Evolutionary conservation across 1,284 basidiomycete genomes (phyloP).

Genomic region (Porogramme epimiltina): DNA sequence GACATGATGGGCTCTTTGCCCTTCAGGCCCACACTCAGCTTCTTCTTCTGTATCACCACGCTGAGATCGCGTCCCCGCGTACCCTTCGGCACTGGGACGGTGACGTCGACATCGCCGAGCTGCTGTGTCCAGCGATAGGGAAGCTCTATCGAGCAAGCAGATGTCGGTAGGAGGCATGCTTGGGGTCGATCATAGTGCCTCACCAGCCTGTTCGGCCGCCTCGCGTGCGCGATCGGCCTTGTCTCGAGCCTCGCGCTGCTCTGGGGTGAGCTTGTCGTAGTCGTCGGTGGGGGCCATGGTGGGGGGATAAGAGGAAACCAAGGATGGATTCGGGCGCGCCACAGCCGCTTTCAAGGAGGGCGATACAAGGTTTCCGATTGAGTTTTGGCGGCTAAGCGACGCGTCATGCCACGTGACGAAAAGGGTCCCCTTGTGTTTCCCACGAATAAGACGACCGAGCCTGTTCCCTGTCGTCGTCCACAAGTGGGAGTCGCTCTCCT

Average conservation of each 20-base stretch:
- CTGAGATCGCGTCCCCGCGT: conserved; percentile 80
- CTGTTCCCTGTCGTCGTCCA: conserved; percentile 17
- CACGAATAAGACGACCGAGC: conserved; percentile 16
- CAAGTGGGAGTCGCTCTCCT: conserved; percentile 10
- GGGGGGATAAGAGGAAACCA: not conserved
- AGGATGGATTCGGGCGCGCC: not conserved
- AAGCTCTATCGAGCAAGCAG: conserved; percentile 54
- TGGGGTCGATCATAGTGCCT: conserved; percentile 31
- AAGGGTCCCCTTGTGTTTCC: conserved; percentile 10
- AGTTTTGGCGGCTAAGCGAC: conserved; percentile 9
- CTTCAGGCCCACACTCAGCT: conserved; percentile 85
- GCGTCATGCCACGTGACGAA: conserved; percentile 22
- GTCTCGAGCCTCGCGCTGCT: conserved; percentile 78
- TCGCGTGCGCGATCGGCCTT: conserved; percentile 71
- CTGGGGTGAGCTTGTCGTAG: conserved; percentile 79
- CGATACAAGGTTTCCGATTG: not conserved
- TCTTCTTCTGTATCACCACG: conserved; percentile 81
- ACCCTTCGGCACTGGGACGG: conserved; percentile 84
- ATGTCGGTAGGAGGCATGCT: conserved; percentile 23
- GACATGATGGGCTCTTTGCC: conserved; percentile 82
- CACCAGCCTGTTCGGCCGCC: conserved; percentile 83
- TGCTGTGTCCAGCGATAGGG: conserved; percentile 95
- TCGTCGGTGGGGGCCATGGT: conserved; percentile 43
- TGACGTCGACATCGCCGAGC: conserved; percentile 84
- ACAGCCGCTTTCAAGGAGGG: not conserved